A percentile compares a stretch with the other conserved stretches of the same genome.
These are phyloP conservation scores for Barnettozyma botsteinii DNA, from an alignment of 805 yeast species.

Conservation along the genomic window DNA sequence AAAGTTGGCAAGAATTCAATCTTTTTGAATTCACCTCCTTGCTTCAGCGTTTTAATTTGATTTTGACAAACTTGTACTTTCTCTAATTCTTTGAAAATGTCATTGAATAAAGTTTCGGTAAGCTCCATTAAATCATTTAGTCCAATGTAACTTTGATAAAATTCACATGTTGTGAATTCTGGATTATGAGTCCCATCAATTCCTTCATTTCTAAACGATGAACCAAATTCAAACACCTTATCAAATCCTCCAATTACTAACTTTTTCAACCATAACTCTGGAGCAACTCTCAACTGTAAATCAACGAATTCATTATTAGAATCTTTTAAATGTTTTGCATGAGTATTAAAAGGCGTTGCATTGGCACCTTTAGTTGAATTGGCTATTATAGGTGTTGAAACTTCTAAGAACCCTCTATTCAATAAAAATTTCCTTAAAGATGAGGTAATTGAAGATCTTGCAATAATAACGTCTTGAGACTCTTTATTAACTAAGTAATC, in stretches of 20 bases:
- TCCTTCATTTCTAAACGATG: constrained; percentile 86
- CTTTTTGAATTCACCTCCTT: constrained; percentile 27
- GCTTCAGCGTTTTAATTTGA: constrained; percentile 5
- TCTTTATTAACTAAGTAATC: constrained; percentile 60
- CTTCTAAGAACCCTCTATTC: constrained; percentile 60
- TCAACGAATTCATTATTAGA: constrained; percentile 22
- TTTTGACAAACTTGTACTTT: constrained; percentile 8
- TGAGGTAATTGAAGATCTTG: constrained; percentile 51
- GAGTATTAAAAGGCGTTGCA: constrained; percentile 79
- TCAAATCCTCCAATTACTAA: constrained; percentile 82
- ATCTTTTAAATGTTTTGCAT: constrained; percentile 29
- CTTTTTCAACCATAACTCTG: constrained; percentile 89
- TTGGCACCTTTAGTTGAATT: constrained; percentile 80
- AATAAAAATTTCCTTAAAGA: constrained; percentile 54
- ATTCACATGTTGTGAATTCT: constrained; percentile 87
- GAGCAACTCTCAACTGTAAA: constrained; percentile 79
- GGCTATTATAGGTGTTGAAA: constrained; percentile 82
- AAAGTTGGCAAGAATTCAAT: constrained; percentile 66
- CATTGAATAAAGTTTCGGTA: constrained; percentile 52
- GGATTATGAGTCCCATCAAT: constrained; percentile 91
- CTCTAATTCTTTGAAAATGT: constrained; percentile 32
- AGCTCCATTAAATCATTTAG: constrained; percentile 60
- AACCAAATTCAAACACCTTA: constrained; percentile 80
- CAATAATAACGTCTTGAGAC: constrained; percentile 40
- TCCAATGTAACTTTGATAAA: constrained; percentile 67